Evolutionary conservation across 495 filamentous ascomycete genomes (phyloP).

Genomic region (Penicillium herquei): DNA sequence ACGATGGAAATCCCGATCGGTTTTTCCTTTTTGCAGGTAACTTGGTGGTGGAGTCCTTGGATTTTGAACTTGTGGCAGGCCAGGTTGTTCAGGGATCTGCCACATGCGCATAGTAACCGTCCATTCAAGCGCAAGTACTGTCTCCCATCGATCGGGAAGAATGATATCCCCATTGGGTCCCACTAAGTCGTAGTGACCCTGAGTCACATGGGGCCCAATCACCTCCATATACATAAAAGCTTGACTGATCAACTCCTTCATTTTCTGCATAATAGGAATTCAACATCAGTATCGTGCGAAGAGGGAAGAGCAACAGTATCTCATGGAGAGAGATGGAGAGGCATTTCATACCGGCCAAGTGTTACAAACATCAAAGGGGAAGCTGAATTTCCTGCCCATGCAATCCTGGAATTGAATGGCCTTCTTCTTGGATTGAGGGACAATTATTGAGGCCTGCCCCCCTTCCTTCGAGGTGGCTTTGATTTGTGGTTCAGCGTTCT

Average conservation of each 20-base stretch:
- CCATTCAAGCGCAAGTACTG: conserved; percentile 83
- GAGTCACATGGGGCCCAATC: conserved; percentile 76
- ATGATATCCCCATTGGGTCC: conserved; percentile 86
- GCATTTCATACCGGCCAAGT: conserved; percentile 68
- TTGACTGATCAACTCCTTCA: conserved; percentile 84
- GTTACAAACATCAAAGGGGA: conserved; percentile 75
- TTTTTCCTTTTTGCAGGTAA: not conserved
- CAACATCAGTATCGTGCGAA: not conserved
- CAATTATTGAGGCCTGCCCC: too few relatives aligned
- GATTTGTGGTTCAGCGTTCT: too few relatives aligned
- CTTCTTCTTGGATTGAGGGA: conserved; percentile 42
- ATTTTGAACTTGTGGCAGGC: conserved; percentile 22
- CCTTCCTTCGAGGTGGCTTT: too few relatives aligned
- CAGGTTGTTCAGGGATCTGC: conserved; percentile 65
- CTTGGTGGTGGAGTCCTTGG: conserved; percentile 36
- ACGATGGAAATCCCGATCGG: conserved; percentile 36
- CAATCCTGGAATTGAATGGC: conserved; percentile 85
- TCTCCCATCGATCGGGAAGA: conserved; percentile 84
- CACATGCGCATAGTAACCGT: conserved; percentile 95
- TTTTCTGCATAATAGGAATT: conserved; percentile 52
- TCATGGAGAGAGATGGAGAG: not conserved
- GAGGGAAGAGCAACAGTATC: too few relatives aligned
- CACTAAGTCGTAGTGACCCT: conserved; percentile 82
- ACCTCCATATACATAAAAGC: conserved; percentile 83
- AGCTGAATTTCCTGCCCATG: conserved; percentile 80